Evolutionary conservation across 2,329 filamentous ascomycete genomes (phyloP), one percentile per base, ranked within the genome.

Genomic region (Chaetothyriales sp.): DNA sequence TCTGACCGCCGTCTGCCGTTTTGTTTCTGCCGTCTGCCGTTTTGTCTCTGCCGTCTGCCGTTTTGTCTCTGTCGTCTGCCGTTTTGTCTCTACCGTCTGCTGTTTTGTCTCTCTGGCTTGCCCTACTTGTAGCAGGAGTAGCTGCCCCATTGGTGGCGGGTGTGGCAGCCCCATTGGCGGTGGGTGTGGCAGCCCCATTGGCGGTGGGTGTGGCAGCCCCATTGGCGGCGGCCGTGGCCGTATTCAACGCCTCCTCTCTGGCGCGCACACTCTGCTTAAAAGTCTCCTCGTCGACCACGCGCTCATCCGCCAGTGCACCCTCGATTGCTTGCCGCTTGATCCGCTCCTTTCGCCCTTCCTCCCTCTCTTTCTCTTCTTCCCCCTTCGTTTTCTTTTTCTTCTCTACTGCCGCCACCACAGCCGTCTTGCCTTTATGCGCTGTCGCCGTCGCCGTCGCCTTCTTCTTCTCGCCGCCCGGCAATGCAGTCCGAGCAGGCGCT

Each of bases 301-400:
- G 71, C 53, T 86, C 82, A 60, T 86, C 82, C 37, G 77, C 77
- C 1, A 86, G 67, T 0, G 82, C 80, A 53, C 85, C 82, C 50
- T 83, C 71, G 43, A 86, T 80, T 28, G 79, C 81, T 64, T 83
- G 78, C 57, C 81, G 77, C 57, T 79, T 80, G 52, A 79, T 71
- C 13, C 77, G 72, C 60, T 81, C 79, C 54, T 73, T 75, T 51
- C 76, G 76, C 62, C 80, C 73, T 25, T 77, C 72, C 2, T 76
- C 70, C 0, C 70, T 74, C 60, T 76, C 72, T n/a, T 63, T 59
- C 18, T 46, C 49, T 6, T 28, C 22, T 5, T 10, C 18, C 4
- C 29, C n/a, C 19, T 46, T 22, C 22, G 6, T 10, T 18, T n/a
- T 33, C 10, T 48, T 28, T 18, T 40, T 43, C 19, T 29, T 51